phyloP scores from a whole-genome alignment of 176 grass and related monocot species.

The Oryza brachyantha region DNA sequence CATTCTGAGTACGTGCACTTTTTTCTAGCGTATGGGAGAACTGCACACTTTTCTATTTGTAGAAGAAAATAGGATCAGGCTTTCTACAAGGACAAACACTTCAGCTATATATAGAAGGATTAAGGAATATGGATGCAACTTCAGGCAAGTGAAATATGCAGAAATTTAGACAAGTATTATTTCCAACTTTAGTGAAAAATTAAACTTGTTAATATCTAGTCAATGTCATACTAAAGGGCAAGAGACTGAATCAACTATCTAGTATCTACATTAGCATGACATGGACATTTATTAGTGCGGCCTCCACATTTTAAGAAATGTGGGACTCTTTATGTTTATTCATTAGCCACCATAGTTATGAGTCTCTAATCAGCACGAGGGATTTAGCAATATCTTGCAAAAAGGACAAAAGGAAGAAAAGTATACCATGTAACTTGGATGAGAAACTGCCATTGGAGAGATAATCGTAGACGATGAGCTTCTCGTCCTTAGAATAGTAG shows the following conservation, averaged over 20 bases:
- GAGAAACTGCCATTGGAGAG: slow-evolving; percentile 62
- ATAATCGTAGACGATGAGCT: slow-evolving; percentile 88
- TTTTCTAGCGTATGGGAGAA: neutral
- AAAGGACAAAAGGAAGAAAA: neutral
- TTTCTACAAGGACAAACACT: neutral
- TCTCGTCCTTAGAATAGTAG: slow-evolving; percentile 99
- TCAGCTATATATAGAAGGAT: neutral
- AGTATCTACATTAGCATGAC: neutral
- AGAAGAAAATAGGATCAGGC: neutral
- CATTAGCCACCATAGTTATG: neutral
- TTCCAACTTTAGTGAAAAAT: neutral
- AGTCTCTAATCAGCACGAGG: neutral
- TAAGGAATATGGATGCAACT: slow-evolving; percentile 2
- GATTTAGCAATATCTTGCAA: neutral
- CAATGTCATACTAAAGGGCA: neutral
- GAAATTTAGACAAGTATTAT: neutral
- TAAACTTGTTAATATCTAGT: neutral
- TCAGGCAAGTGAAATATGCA: slow-evolving; percentile 16
- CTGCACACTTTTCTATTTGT: neutral
- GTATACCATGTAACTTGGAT: slow-evolving; percentile 82
- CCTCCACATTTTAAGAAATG: neutral
- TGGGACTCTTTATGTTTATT: neutral
- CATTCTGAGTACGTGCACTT: neutral
- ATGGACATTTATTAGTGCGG: neutral
- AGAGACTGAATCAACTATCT: neutral